phyloP scores from a whole-genome alignment of 1,139 yeast species.

The Yamadazyma dushanensis region DNA sequence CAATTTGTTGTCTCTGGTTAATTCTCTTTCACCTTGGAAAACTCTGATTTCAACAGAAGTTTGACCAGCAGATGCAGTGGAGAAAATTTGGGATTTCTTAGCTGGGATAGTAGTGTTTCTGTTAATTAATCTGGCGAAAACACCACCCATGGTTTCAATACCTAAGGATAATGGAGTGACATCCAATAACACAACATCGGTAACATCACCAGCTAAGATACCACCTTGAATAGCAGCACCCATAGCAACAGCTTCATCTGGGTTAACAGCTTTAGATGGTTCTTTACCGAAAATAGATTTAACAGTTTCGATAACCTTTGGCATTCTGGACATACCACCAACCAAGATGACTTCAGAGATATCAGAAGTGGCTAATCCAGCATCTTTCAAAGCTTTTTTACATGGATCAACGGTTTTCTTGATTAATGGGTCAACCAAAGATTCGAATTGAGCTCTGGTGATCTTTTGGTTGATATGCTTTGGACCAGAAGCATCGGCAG shows the following conservation, averaged over 20 bases:
- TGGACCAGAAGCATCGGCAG: constrained; percentile 96
- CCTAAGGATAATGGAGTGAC: constrained; percentile 98
- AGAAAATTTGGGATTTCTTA: constrained; percentile 94
- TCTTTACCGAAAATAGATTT: constrained; percentile 90
- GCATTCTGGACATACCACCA: constrained; percentile 99
- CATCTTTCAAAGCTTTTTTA: constrained; percentile 97
- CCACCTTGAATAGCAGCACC: constrained; percentile 99
- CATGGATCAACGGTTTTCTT: constrained; percentile 96
- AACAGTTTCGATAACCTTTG: constrained; percentile 97
- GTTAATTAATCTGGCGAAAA: constrained; percentile 94
- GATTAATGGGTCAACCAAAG: constrained; percentile 85
- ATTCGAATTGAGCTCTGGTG: constrained; percentile 91
- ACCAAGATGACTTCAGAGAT: constrained; percentile 94
- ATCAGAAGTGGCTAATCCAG: constrained; percentile 80
- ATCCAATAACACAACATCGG: constrained; percentile 73
- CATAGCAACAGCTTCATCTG: constrained; percentile 99
- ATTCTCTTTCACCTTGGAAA: constrained; percentile 99
- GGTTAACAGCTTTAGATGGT: constrained; percentile 98
- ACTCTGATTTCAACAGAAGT: constrained; percentile 98
- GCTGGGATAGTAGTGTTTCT: constrained; percentile 98
- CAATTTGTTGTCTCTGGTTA: constrained; percentile 97
- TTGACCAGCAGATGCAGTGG: constrained; percentile 99
- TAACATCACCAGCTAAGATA: constrained; percentile 97
- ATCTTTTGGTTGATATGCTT: constrained; percentile 95
- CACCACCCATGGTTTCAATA: constrained; percentile 99